Base-by-base conservation (phyloP, 169 alveolate species). In the Cyclospora cayetanensis region DNA sequence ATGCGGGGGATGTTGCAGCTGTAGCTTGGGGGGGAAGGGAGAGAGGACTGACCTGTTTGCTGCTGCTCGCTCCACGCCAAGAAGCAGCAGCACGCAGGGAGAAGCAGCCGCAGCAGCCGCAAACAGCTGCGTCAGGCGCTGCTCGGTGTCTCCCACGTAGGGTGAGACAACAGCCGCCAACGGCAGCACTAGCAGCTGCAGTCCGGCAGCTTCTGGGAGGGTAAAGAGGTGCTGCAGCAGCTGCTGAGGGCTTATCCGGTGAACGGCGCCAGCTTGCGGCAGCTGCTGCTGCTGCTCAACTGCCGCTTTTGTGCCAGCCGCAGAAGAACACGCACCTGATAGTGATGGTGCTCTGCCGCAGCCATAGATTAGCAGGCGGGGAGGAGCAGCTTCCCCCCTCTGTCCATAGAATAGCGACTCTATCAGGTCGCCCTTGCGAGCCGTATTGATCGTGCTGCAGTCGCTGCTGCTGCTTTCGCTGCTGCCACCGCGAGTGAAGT, bases 81-180 rank as follows among this genome's bases (percentile, higher is more conserved):
- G 77, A 37, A 65, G 77, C 77, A 65, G 77, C 77, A 65, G 77
- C 77, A 65, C 77, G 39, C 77, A 65, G 4, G 77, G 77, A n/a
- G 77, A 37, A 65, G 77, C 77, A 65, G 77, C 77, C 0, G 77
- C 77, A 65, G 77, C 77, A 65, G 77, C 77, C 25, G 77, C 77
- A 65, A 65, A 65, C 39, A 65, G 77, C 77, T 65, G 77, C 77
- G 41, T 22, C 42, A 65, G 77, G 27, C 77, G 77, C 77, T 65
- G 41, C 41, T 65, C 77, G 5, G 77, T 7, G 22, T 65, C 77
- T 5, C 77, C 77, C 41, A 65, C 35, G 15, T 65, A 65, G 7
- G 77, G 77, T 5, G 77, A 20, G 31, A 42, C 77, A 65, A 27
- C 77, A 65, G 77, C 77, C 25, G 77, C 77, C 25, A 65, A 42